phyloP scores from a whole-genome alignment of 805 yeast species.

The Candida broadrunensis region DNA sequence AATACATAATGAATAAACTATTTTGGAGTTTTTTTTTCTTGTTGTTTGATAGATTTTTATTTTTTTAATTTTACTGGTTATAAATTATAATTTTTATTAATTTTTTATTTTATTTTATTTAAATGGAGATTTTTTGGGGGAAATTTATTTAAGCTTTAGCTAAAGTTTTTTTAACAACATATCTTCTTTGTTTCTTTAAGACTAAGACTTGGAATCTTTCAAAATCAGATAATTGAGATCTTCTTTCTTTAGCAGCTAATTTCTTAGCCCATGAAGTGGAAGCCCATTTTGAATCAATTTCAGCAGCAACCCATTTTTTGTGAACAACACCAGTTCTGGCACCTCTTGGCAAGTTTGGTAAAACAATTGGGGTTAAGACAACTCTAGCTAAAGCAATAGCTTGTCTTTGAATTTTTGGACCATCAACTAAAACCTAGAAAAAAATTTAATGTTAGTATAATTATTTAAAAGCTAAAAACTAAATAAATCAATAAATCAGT shows the following conservation, averaged over 20 bases:
- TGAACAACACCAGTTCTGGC: conserved; percentile 79
- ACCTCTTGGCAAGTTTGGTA: conserved; percentile 89
- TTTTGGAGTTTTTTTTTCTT: too few relatives aligned
- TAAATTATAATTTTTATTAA: too few relatives aligned
- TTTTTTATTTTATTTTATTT: too few relatives aligned
- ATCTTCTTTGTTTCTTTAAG: conserved; percentile 96
- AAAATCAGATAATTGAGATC: conserved; percentile 91
- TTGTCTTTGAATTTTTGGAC: conserved; percentile 96
- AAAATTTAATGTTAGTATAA: conserved; percentile 25
- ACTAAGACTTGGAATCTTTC: conserved; percentile 99
- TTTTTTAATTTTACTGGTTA: too few relatives aligned
- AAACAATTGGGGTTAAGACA: conserved; percentile 88
- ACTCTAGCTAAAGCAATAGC: conserved; percentile 82
- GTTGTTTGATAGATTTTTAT: too few relatives aligned
- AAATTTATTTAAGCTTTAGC: conserved; percentile 79
- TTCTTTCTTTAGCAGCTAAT: conserved; percentile 91
- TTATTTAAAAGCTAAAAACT: too few relatives aligned
- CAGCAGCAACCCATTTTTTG: conserved; percentile 93
- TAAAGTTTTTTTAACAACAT: conserved; percentile 91
- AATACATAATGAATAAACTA: too few relatives aligned
- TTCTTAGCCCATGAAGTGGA: conserved; percentile 96
- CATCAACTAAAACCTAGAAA: conserved; percentile 83
- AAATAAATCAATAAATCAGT: too few relatives aligned
- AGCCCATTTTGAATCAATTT: conserved; percentile 86
- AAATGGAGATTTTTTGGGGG: too few relatives aligned